Evolutionary conservation across 805 yeast species (phyloP).

Genomic region (Lipomyces kockii): DNA sequence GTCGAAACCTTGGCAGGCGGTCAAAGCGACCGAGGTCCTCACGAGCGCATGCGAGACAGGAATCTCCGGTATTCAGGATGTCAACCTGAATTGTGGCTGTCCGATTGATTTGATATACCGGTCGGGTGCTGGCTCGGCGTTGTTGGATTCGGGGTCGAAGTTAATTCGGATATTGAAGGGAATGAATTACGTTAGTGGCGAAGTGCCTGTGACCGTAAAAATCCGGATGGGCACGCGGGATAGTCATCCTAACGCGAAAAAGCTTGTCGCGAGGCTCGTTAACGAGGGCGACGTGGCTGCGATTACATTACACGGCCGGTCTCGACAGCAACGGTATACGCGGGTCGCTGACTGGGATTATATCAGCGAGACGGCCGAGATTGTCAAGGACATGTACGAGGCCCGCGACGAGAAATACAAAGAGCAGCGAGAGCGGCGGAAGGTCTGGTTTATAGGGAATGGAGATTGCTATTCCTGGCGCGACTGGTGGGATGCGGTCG

Average conservation of each 20-base stretch:
- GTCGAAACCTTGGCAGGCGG: slow-evolving; percentile 89
- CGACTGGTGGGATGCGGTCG: slow-evolving; percentile 81
- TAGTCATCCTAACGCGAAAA: slow-evolving; percentile 82
- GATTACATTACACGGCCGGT: slow-evolving; percentile 92
- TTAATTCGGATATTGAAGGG: slow-evolving; percentile 77
- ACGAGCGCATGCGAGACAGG: slow-evolving; percentile 48
- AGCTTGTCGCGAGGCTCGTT: slow-evolving; percentile 70
- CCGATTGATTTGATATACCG: slow-evolving; percentile 94
- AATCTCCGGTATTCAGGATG: slow-evolving; percentile 54
- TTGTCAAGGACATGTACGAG: slow-evolving; percentile 56
- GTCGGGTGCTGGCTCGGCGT: slow-evolving; percentile 94
- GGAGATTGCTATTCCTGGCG: slow-evolving; percentile 88
- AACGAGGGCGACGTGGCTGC: slow-evolving; percentile 85
- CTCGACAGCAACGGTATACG: slow-evolving; percentile 94
- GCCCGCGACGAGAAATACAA: slow-evolving; percentile 57
- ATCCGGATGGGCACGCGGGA: slow-evolving; percentile 91
- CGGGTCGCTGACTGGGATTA: slow-evolving; percentile 93
- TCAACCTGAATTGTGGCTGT: slow-evolving; percentile 94
- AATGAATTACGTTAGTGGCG: slow-evolving; percentile 89
- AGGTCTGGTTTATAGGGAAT: slow-evolving; percentile 87
- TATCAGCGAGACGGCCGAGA: slow-evolving; percentile 70
- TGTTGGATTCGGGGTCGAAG: slow-evolving; percentile 86
- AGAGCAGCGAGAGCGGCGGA: slow-evolving; percentile 44
- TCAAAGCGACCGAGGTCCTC: slow-evolving; percentile 86
- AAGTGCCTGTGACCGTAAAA: slow-evolving; percentile 88